A percentile compares a stretch with the other conserved stretches of the same genome.
phyloP scores from a whole-genome alignment of 2,329 filamentous ascomycete species.

The Colletotrichum sp. region DNA sequence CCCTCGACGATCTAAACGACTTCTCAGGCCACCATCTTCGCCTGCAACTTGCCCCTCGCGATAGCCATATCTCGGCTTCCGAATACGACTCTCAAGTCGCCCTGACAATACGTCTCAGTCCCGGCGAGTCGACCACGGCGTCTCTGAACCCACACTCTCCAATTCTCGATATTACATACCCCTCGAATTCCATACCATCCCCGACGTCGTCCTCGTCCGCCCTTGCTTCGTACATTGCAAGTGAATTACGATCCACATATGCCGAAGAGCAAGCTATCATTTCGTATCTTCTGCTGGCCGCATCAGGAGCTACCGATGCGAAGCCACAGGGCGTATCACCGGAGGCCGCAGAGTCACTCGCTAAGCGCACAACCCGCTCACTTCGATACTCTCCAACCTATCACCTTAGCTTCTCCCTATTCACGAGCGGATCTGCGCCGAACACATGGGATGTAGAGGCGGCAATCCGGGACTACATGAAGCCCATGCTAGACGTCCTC shows the following conservation, averaged over 20 bases:
- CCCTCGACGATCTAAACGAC: conserved; percentile 85
- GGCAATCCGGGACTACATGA: conserved; percentile 81
- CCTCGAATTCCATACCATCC: conserved; percentile 70
- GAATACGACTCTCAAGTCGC: conserved; percentile 58
- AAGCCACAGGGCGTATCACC: conserved; percentile 52
- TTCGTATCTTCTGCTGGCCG: conserved; percentile 71
- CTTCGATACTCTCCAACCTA: conserved; percentile 94
- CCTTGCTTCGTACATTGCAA: conserved; percentile 79
- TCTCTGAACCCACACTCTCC: conserved; percentile 73
- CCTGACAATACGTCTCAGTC: conserved; percentile 73
- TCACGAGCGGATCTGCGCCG: conserved; percentile 78
- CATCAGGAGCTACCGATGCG: conserved; percentile 54
- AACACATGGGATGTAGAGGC: conserved; percentile 91
- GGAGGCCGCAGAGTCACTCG: conserved; percentile 60
- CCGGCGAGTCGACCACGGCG: conserved; percentile 65
- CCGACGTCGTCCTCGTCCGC: conserved; percentile 73
- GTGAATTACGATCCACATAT: conserved; percentile 79
- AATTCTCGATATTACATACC: conserved; percentile 79
- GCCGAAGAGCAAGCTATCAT: conserved; percentile 89
- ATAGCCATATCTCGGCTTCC: conserved; percentile 28
- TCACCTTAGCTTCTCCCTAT: conserved; percentile 94
- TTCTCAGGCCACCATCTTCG: conserved; percentile 85
- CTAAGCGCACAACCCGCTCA: conserved; percentile 79
- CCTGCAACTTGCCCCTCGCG: conserved; percentile 63
- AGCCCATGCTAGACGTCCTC: conserved; percentile 80